Base-by-base conservation (phyloP, 148 eudicot species). In the Limonium bicolor region DNA sequence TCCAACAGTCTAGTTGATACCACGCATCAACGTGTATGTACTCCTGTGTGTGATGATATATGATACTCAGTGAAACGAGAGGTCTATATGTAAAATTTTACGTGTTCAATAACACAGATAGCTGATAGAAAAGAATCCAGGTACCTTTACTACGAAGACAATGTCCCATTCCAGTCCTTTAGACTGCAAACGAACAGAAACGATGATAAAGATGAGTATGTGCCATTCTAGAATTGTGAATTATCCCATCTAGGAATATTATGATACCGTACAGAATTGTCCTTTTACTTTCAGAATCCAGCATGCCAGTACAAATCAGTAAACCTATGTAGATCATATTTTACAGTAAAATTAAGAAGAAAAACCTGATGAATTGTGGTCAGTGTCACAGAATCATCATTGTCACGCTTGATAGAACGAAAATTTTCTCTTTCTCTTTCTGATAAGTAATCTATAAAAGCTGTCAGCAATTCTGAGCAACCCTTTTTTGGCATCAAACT, bases 91-190 rank as follows among this genome's bases (percentile, higher is more conserved):
- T 42, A 65, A 20, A 23, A 41, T n/a, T n/a, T n/a, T n/a, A n/a
- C n/a, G n/a, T n/a, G n/a, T 37, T 31, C 20, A 35, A 30, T 10
- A 26, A 36, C 19, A 8, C 21, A 19, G 21, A 15, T 12, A 41
- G 5, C 25, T 20, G 12, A 40, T 10, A 21, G 2, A 21, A 40
- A 40, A 9, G 26, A 40, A 16, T 2, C 20, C 27, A 66, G 21
- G 48, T 49, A 87, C 96, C 94, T 87, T 87, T 42, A 87, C 83
- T 39, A 87, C 72, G 77, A 87, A 87, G 54, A 87, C 96, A 41
- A 76, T 74, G 59, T 87, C 96, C 96, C 96, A 87, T 48, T 87
- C 96, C 65, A 87, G 64, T 65, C 96, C 96, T 74, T 87, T 87
- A 41, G 94, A 87, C 96, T 87, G 81, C 76, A 66, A 6, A n/a